phyloP scores from a whole-genome alignment of 2,329 filamentous ascomycete species.

The Trichophyton equinum region DNA sequence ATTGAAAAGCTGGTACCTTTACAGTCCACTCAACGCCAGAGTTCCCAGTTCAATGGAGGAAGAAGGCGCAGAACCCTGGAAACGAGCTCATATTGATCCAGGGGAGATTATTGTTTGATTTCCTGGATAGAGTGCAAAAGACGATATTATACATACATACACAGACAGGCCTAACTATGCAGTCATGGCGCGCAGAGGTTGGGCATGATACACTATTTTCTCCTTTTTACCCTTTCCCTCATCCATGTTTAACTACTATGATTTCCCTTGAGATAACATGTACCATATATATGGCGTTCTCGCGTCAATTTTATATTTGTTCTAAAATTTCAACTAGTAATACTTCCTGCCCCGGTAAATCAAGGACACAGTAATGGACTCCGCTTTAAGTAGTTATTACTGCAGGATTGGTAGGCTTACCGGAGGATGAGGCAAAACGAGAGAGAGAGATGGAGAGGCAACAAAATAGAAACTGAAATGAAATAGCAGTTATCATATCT shows the following conservation, averaged over 20 bases:
- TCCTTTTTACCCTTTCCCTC: background rate
- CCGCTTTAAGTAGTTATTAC: no score
- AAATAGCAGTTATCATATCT: background rate
- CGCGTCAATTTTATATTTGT: conserved; percentile 1
- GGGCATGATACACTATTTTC: conserved; percentile 1
- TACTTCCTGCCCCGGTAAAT: no score
- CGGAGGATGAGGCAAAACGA: no score
- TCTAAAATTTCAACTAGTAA: background rate
- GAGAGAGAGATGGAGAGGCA: no score
- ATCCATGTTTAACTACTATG: conserved; percentile 13
- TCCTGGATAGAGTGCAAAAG: conserved; percentile 10
- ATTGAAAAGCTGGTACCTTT: conserved; percentile 91
- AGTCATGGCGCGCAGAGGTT: background rate
- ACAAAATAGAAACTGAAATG: no score
- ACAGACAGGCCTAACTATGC: background rate
- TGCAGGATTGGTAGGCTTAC: no score
- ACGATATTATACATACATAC: conserved; percentile 6
- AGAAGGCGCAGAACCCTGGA: conserved; percentile 50
- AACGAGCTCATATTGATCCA: conserved; percentile 55
- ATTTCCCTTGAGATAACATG: conserved; percentile 16
- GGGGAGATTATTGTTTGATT: conserved; percentile 52
- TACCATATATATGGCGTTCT: conserved; percentile 14
- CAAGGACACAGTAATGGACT: no score
- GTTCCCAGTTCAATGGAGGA: conserved; percentile 59
- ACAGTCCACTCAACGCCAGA: conserved; percentile 59